phyloP scores from a whole-genome alignment of 179 eudicot species.

The Amaranthus tricolor region DNA sequence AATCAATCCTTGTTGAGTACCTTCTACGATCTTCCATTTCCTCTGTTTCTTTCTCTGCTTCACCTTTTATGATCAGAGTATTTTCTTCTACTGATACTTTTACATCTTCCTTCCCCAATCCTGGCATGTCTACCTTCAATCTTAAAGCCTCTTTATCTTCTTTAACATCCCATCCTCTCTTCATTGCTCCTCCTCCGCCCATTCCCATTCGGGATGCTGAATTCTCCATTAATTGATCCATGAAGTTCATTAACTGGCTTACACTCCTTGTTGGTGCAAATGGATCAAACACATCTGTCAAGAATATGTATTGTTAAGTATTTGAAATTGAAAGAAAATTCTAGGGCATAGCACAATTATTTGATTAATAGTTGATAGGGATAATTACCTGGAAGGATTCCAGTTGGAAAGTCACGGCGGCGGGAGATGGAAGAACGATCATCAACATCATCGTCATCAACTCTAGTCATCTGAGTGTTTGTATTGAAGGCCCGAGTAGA shows the following conservation, averaged over 20 bases:
- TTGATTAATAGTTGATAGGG: neutral
- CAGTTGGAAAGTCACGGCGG: slow-evolving; percentile 52
- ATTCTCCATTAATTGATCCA: slow-evolving; percentile 62
- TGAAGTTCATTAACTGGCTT: slow-evolving; percentile 61
- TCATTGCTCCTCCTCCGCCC: slow-evolving; percentile 20
- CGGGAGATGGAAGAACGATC: slow-evolving; percentile 37
- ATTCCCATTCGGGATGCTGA: slow-evolving; percentile 32
- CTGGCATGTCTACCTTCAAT: slow-evolving; percentile 75
- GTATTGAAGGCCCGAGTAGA: slow-evolving; percentile 45
- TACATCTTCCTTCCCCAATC: slow-evolving; percentile 61
- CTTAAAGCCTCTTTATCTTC: slow-evolving; percentile 52
- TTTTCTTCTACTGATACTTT: slow-evolving; percentile 60
- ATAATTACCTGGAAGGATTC: slow-evolving; percentile 55
- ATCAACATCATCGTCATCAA: slow-evolving; percentile 37
- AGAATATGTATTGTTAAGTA: too few relatives aligned
- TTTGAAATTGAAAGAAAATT: neutral
- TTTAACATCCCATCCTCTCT: slow-evolving; percentile 60
- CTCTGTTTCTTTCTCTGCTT: slow-evolving; percentile 42
- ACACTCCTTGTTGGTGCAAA: slow-evolving; percentile 56
- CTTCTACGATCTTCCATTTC: slow-evolving; percentile 41
- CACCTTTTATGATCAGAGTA: slow-evolving; percentile 56
- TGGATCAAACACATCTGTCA: slow-evolving; percentile 66
- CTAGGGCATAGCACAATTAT: neutral
- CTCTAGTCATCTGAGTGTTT: slow-evolving; percentile 45
- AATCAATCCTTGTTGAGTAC: slow-evolving; percentile 52